Percentiles rank a stretch among this genome's conserved stretches.
These are phyloP conservation scores for Geopyxis carbonaria DNA, from an alignment of 495 filamentous ascomycete genomes.

Conservation along the genomic window DNA sequence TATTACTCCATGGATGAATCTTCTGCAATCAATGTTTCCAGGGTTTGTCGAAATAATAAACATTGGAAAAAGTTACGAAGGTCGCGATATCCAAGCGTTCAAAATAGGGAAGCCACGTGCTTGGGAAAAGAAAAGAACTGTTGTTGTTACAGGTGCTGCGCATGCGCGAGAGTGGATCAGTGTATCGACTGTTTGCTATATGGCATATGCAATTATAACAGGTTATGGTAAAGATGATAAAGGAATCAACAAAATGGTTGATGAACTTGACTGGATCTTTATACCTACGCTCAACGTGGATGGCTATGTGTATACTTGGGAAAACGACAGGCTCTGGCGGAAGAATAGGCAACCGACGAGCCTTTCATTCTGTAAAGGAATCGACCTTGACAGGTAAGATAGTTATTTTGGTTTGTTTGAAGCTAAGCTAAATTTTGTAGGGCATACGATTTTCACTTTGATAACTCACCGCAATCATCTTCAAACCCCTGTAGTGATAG, in stretches of 20 bases:
- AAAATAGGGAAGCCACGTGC: conserved; percentile 41
- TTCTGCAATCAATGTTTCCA: conserved; percentile 77
- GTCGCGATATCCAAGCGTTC: conserved; percentile 65
- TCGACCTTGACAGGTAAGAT: conserved; percentile 52
- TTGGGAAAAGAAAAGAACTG: conserved; percentile 40
- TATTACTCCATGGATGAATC: conserved; percentile 70
- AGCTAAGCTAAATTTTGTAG: conserved; percentile 31
- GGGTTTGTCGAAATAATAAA: conserved; percentile 53
- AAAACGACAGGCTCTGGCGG: conserved; percentile 80
- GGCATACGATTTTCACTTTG: conserved; percentile 71
- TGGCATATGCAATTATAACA: conserved; percentile 78
- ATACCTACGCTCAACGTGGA: conserved; percentile 85
- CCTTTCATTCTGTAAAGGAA: conserved; percentile 64
- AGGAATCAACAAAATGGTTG: conserved; percentile 54
- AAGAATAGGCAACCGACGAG: conserved; percentile 81
- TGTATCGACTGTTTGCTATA: conserved; percentile 75
- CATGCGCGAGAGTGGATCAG: conserved; percentile 96
- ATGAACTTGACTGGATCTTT: conserved; percentile 73
- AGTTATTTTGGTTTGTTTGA: not conserved
- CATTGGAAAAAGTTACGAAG: conserved; percentile 69
- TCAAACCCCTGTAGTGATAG: conserved; percentile 84
- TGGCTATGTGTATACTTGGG: conserved; percentile 88
- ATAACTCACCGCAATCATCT: conserved; percentile 41
- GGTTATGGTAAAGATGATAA: conserved; percentile 48
- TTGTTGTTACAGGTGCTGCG: conserved; percentile 67